Base-by-base conservation (phyloP, 129 eudicot species). In the Saussurea involucrata region DNA sequence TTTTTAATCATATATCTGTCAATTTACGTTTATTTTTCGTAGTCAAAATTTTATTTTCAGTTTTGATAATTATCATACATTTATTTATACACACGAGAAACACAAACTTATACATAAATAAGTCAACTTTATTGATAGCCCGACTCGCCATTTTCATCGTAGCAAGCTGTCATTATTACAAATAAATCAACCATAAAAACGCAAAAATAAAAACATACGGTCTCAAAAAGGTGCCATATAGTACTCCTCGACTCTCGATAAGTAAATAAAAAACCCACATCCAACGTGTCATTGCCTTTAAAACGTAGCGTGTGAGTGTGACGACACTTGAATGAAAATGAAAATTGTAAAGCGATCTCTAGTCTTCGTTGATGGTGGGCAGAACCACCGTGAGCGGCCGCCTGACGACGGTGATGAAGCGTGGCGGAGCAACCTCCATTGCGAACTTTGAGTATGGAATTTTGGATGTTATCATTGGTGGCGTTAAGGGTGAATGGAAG, bases 391-490 rank as follows among this genome's bases (percentile, higher is more conserved):
- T 66, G 7, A 80, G 24, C 4, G 90, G 93, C 4, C 90, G 84
- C 83, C 78, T 87, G 1, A 78, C 75, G 44, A 87, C 78, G 1
- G 82, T 79, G 70, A 89, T 65, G 29, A 91, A 66, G 24, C 58
- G 85, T 1, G 88, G 90, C 0, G 92, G 97, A 83, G 95, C 92
- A 53, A 91, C 97, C 84, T 91, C 97, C 61, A 71, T 89, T 0
- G 74, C 75, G 69, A 88, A 88, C 57, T 88, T 80, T 36, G 80
- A 24, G 12, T 24, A 78, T 21, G 82, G 87, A 15, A 72, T 44
- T 69, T 81, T 88, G n/a, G 92, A 78, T 86, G 88, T 85, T 53
- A 25, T 73, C 72, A 72, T 63, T 18, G 71, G 5, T 33, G 63
- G 1, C 8, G 6, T 24, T 32, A 24, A 32, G 17, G 63, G 57